A percentile compares a stretch with the other conserved stretches of the same genome.
These are phyloP conservation scores for Stachybotrys elegans DNA, from an alignment of 2,329 filamentous ascomycete species.

Conservation along the genomic window DNA sequence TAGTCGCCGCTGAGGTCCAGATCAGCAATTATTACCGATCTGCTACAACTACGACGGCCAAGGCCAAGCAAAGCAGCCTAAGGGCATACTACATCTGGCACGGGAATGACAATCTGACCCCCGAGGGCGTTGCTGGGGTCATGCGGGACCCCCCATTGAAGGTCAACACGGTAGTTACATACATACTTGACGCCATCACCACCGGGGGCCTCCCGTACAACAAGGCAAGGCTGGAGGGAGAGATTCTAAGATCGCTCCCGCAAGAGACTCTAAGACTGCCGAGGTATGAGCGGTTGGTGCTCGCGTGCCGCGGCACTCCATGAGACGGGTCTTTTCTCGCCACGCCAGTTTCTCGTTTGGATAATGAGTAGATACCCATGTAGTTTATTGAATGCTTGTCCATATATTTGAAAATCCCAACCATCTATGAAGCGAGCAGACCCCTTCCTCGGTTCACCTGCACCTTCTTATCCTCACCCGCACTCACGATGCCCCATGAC, in stretches of 20 bases:
- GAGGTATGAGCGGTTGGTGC: slow-evolving; percentile 23
- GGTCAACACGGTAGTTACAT: slow-evolving; percentile 48
- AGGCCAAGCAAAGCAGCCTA: slow-evolving; percentile 30
- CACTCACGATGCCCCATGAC: slow-evolving; percentile 83
- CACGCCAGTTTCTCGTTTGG: too few relatives aligned
- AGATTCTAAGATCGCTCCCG: slow-evolving; percentile 35
- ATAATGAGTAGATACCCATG: too few relatives aligned
- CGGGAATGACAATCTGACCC: slow-evolving; percentile 39
- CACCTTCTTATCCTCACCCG: slow-evolving; percentile 87
- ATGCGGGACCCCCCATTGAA: slow-evolving; percentile 58
- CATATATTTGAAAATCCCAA: too few relatives aligned
- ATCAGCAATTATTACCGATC: slow-evolving; percentile 30
- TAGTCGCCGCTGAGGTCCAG: slow-evolving; percentile 38
- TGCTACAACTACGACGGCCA: slow-evolving; percentile 16
- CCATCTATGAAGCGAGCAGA: slow-evolving; percentile 33
- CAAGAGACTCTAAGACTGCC: slow-evolving; percentile 7
- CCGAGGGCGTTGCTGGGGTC: slow-evolving; percentile 45
- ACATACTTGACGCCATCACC: slow-evolving; percentile 53
- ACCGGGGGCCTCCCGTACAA: slow-evolving; percentile 47
- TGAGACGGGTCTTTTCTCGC: too few relatives aligned
- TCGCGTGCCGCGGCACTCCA: slow-evolving; percentile 11
- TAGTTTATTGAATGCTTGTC: too few relatives aligned
- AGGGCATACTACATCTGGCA: slow-evolving; percentile 64
- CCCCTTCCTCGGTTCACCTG: slow-evolving; percentile 76
- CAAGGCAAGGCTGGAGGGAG: slow-evolving; percentile 34